Percentiles rank a stretch among this genome's conserved stretches.
Conservation (phyloP, 2,329 filamentous ascomycete species). For the Cryoendolithus antarcticus region DNA sequence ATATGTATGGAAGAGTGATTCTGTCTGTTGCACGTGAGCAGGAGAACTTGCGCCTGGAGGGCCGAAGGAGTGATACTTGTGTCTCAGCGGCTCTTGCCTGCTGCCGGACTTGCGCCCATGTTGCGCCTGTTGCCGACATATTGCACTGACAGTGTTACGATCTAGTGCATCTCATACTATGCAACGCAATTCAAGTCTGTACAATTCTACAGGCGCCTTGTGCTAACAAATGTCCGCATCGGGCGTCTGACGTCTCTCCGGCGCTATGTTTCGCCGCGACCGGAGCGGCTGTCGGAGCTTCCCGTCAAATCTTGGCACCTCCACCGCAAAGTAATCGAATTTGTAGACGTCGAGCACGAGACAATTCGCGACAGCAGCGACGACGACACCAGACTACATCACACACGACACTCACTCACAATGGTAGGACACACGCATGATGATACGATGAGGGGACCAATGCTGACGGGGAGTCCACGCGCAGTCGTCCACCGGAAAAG, state of each 20-base stretch:
- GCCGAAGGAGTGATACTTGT: constrained; percentile 47
- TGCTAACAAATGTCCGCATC: too few species aligned
- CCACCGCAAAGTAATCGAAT: too few species aligned
- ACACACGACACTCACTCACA: constrained; percentile 11
- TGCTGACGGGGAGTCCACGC: constrained; percentile 11
- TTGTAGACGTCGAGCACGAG: constrained; percentile 4
- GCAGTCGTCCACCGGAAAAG: constrained; percentile 52
- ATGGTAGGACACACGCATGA: constrained; percentile 13
- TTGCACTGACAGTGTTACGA: too few species aligned
- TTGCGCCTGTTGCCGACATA: constrained; percentile 29
- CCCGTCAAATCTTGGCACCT: too few species aligned
- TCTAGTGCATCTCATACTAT: too few species aligned
- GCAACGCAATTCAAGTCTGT: too few species aligned
- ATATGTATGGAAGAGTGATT: constrained; percentile 70
- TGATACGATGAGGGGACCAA: neutral
- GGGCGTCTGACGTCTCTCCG: too few species aligned
- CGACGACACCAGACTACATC: constrained; percentile 5
- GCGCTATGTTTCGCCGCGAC: too few species aligned
- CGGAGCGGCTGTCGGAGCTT: too few species aligned
- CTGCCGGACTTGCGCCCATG: constrained; percentile 90
- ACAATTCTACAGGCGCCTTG: too few species aligned
- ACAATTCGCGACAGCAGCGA: constrained; percentile 6
- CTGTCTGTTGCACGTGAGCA: constrained; percentile 48
- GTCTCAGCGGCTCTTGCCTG: constrained; percentile 81
- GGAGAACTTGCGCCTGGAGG: constrained; percentile 6